Percentiles rank a stretch among this genome's conserved stretches.
These are phyloP conservation scores for Pyrus betulifolia DNA, from an alignment of 306 rosid genomes.

Conservation along the genomic window DNA sequence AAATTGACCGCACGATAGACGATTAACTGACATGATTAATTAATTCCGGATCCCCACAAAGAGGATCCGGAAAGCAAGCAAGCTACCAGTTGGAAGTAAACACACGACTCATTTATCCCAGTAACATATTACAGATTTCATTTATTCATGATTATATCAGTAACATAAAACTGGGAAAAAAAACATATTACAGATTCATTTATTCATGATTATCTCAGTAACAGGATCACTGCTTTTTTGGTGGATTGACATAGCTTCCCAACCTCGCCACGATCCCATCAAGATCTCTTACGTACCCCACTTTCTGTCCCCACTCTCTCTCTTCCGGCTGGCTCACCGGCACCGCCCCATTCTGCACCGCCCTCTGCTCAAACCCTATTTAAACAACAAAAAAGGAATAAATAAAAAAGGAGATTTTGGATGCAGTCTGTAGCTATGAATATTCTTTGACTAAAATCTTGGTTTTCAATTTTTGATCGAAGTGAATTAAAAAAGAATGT, in stretches of 20 bases:
- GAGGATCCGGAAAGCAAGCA: neutral
- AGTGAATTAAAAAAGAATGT: no score
- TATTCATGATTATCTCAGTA: neutral
- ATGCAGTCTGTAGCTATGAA: no score
- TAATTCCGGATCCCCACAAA: no score
- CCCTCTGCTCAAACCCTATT: constrained; percentile 32
- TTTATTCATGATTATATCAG: no score
- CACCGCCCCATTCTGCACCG: constrained; percentile 81
- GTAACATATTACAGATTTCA: no score
- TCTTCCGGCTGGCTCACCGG: constrained; percentile 58
- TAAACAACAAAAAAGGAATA: neutral
- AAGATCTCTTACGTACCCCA: constrained; percentile 69
- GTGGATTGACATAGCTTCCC: constrained; percentile 56
- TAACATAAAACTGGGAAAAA: no score
- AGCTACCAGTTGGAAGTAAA: neutral
- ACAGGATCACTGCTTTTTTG: constrained; percentile 5
- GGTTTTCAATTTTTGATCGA: no score
- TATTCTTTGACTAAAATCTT: no score
- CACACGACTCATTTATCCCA: neutral
- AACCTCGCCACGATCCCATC: constrained; percentile 75
- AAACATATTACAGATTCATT: neutral
- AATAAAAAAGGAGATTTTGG: neutral
- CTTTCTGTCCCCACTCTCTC: constrained; percentile 86
- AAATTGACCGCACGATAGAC: fast-evolving
- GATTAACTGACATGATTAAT: no score